Base-by-base conservation (phyloP, 1,284 basidiomycete genomes). In the Moesziomyces parantarcticus region DNA sequence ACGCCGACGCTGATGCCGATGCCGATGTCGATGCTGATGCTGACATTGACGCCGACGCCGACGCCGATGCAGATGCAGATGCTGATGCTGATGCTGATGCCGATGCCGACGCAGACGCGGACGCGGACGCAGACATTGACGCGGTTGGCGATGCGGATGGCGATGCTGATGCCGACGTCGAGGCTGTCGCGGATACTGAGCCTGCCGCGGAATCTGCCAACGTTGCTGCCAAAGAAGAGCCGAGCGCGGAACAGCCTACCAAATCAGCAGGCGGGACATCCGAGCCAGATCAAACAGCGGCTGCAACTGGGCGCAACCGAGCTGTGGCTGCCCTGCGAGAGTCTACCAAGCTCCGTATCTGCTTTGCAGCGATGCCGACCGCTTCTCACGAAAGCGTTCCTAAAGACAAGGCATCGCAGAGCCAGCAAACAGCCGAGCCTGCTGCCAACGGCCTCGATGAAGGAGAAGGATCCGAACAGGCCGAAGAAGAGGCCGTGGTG, bases 361-460 rank as follows among this genome's bases (percentile, higher is more conserved):
- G 56, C 39, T 77, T 77, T 51, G 66, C 66, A 40, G 58, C 71
- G 20, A 62, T 65, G 50, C 57, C 58, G n/a, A 74, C 67, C 48
- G 50, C 62, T 7, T 66, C 56, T 6, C 71, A 62, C 18, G 69
- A 69, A 20, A 62, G 75, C 18, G 74, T 62, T 22, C 66, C 70
- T 0, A 71, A 66, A 13, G 75, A 67, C 2, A 74, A 67, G 42
- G 51, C 56, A 9, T 48, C 58, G 26, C 42, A 68, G 48, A 40
- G 32, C n/a, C 54, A 66, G 21, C 53, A 58, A 42, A 36, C 43
- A 5, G 29, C 50, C 51, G 25, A 44, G 16, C 22, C 58, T 11
- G 16, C 26, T 21, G 43, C 54, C 23, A 40, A 5, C 7, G 6
- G 9, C 5, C 14, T 21, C 21, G 9, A 41, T 40, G 47, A 51